Evolutionary conservation across 2,329 filamentous ascomycete species (phyloP), one percentile per base, ranked within the genome.

Genomic region (Calonectria henricotiae): DNA sequence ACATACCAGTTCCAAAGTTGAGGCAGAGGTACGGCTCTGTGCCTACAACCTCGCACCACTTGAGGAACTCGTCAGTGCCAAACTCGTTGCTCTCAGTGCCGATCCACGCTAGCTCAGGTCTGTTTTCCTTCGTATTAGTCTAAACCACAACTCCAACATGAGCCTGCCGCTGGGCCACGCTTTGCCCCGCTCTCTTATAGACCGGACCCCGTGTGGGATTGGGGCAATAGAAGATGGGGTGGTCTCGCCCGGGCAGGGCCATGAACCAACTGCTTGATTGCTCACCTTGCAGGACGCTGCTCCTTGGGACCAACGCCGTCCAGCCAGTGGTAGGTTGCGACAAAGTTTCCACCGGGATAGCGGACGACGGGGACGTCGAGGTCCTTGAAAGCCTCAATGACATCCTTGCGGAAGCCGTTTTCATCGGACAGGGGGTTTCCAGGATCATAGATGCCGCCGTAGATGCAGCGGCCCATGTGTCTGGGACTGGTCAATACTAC

Each of bases 401-500:
- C 94, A 82, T 96, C 94, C 74, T 88, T 93, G 44, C 94, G 91
- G 83, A 94, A 96, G 47, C 93, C 93, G 73, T 93, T 86, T 65
- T 89, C 86, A 75, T 95, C 93, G 2, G 92, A 91, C n/a, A 95
- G 86, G 3, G 90, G 83, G 80, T 91, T 95, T 39, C 87, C 88
- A 1, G 93, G 93, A 75, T 96, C 93, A 82, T 95, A 96, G 79
- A 96, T 92, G 73, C 94, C 94, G 73, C 93, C 93, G 80, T 96
- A 96, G 79, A 96, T 95, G 85, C 94, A 96, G 71, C 94, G 90
- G 77, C 94, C 94, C 93, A 96, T 96, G 82, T 96, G 94, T 77
- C 92, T 94, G 62, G 39, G 27, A 30, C 2, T 11, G 12, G 65
- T 73, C 64, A 69, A 66, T 73, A 54, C 67, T 27, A 73, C 67